Conservation (phyloP, 345 rosid species). For the Eucalyptus shirleyi region DNA sequence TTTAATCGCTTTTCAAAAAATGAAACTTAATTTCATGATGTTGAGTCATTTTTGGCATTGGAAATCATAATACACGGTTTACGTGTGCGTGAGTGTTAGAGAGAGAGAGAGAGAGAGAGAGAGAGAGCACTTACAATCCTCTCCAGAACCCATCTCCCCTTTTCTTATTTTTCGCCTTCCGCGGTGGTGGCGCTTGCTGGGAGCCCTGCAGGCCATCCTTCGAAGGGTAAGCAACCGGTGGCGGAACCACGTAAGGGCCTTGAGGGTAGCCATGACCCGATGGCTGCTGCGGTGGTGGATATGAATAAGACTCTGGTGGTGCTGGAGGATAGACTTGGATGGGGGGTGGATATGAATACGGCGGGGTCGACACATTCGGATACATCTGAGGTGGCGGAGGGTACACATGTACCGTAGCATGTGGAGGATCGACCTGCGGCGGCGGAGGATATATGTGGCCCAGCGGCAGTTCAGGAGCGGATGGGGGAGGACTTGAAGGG, state of each 20-base stretch:
- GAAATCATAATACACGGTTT: neutral
- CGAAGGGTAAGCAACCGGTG: neutral
- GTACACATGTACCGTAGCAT: neutral
- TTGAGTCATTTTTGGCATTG: neutral
- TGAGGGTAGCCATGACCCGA: neutral
- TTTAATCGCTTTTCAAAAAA: neutral
- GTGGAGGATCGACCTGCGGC: neutral
- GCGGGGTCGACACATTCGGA: neutral
- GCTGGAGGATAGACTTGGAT: neutral
- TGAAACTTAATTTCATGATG: neutral
- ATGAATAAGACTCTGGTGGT: neutral
- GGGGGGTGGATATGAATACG: neutral
- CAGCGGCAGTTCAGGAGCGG: neutral
- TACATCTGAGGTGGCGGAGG: neutral
- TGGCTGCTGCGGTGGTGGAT: neutral
- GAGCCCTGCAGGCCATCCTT: neutral
- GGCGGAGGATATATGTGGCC: neutral
- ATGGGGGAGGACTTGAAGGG: neutral
- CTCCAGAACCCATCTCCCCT: neutral
- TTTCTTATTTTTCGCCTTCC: neutral
- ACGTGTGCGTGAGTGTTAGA: neutral
- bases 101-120: neutral
- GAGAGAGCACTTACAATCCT: neutral
- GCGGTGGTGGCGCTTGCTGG: neutral
- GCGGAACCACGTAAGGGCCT: neutral